These are phyloP conservation scores for Lasiodiplodia hormozganensis DNA, from an alignment of 2,329 filamentous ascomycete genomes.

Conservation along the genomic window DNA sequence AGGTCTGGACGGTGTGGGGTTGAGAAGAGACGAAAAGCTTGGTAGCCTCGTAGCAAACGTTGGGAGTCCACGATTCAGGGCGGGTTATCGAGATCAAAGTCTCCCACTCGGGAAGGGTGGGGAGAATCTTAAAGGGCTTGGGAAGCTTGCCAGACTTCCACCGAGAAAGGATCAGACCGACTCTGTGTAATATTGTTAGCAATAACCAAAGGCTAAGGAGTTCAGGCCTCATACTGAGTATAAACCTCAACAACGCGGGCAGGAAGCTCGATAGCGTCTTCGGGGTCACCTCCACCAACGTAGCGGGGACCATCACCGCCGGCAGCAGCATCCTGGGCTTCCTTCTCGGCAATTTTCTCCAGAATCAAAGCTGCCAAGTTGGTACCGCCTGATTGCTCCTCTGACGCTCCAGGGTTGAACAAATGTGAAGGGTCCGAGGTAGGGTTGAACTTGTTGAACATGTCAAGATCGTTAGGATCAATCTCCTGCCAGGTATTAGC, in stretches of 20 bases:
- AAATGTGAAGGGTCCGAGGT: constrained; percentile 71
- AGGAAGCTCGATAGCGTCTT: constrained; percentile 86
- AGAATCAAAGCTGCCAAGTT: constrained; percentile 94
- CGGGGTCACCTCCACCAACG: constrained; percentile 64
- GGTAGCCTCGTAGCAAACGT: constrained; percentile 87
- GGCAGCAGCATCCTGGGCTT: constrained; percentile 59
- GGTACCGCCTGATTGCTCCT: constrained; percentile 56
- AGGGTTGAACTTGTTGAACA: constrained; percentile 89
- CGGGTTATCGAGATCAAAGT: constrained; percentile 84
- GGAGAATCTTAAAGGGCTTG: constrained; percentile 97
- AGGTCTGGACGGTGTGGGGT: constrained; percentile 79
- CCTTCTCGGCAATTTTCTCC: constrained; percentile 90
- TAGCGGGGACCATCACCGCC: constrained; percentile 42
- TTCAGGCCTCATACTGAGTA: constrained; percentile 66
- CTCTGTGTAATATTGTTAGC: constrained; percentile 54
- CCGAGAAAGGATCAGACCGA: constrained; percentile 85
- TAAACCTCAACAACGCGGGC: constrained; percentile 95
- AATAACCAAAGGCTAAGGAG: constrained; percentile 18
- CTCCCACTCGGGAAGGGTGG: constrained; percentile 90
- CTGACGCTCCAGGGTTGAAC: constrained; percentile 60
- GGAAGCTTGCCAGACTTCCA: constrained; percentile 97
- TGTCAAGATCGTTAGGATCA: constrained; percentile 85
- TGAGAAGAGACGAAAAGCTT: constrained; percentile 90
- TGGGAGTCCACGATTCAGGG: constrained; percentile 78
- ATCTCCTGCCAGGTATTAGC: constrained; percentile 65